Evolutionary conservation across 2,329 filamentous ascomycete species (phyloP), one percentile per base, ranked within the genome.

Genomic region (Rhynchosporium graminicola): DNA sequence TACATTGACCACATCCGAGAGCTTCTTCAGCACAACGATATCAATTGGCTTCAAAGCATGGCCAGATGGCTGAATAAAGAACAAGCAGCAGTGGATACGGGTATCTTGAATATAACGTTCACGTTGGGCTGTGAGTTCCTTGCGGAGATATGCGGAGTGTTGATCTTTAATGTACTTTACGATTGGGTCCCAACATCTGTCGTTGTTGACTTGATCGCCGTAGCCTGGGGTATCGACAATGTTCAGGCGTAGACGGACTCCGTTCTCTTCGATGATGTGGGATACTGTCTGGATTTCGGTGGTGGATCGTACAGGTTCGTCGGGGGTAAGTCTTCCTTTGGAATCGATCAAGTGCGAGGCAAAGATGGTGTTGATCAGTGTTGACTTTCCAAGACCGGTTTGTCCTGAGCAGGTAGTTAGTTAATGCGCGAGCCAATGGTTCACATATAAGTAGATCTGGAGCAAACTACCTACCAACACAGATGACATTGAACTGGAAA

Each of bases 131-230:
- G 95, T 98, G 75, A 99, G 92, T 80, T 99, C 95, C 86, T 99
- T 99, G 80, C 95, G 91, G 72, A 99, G 87, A 82, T 98, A 99
- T 74, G 95, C 94, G 59, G 92, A 97, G 84, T 99, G 95, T 83
- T 99, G 95, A 80, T 99, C 95, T 86, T 99, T 99, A 86, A 99
- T 99, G 82, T 99, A 99, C 84, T 99, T 99, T 84, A 99, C 94
- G 77, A 99, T 99, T 68, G 95, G 95, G 77, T 99, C 95, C 95
- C 95, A 99, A 88, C 95, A 99, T 85, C 95, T 90, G 82, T 99
- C 95, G 80, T 99, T 99, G 87, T 99, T 99, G 80, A 99, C 95
- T 76, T 97, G 87, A 75, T 99, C 95, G 75, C 95, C 95, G 75
- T 99, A 99, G 69, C 95, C 95, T 68, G 95, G 95, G 68, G 95